Evolutionary conservation across 2,329 filamentous ascomycete species (phyloP), one percentile per base, ranked within the genome.

Genomic region (Davidsoniella eucalypti): DNA sequence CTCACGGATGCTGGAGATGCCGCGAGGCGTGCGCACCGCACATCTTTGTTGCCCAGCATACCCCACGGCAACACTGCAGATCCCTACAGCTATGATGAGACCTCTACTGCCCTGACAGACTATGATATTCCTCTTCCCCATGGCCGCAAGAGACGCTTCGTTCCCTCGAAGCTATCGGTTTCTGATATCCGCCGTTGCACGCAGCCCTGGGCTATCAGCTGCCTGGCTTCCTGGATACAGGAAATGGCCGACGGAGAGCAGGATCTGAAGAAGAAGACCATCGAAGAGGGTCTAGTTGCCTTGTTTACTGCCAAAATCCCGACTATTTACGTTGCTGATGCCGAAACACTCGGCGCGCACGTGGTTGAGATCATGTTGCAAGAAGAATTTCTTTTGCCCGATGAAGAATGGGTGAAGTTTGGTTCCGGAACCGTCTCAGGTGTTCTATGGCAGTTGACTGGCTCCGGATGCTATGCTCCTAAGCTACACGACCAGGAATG

Each of bases 381-480:
- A 21, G 78, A 82, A 7, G 82, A 80, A 38, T 85, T 87, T 9
- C 68, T 98, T 29, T 70, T 93, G 4, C 80, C 82, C 12, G 90
- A 95, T 33, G 92, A 98, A 63, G 93, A 98, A 67, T 98, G 93
- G 92, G 82, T 98, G 56, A 95, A 93, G 61, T 88, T 96, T 61
- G 84, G 86, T 5, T 71, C 75, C 1, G 86, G 82, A 5, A 76
- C 75, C 21, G 78, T 96, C 59, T 88, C 84, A 18, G 93, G 92
- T 51, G 88, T 98, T 4, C 69, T 98, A 42, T 95, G 84, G 73
- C 93, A 98, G 63, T 70, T 98, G 45, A 94, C 88, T 2, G 87
- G 88, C 5, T 78, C 78, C 18, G 92, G 92, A 12, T 98, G 92
- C 61, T 98, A 98, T 63, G 80, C 90, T 3, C 77, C 86, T 1